These are phyloP conservation scores for Daldinia sp. DNA, from an alignment of 2,329 filamentous ascomycete species.

Conservation along the genomic window DNA sequence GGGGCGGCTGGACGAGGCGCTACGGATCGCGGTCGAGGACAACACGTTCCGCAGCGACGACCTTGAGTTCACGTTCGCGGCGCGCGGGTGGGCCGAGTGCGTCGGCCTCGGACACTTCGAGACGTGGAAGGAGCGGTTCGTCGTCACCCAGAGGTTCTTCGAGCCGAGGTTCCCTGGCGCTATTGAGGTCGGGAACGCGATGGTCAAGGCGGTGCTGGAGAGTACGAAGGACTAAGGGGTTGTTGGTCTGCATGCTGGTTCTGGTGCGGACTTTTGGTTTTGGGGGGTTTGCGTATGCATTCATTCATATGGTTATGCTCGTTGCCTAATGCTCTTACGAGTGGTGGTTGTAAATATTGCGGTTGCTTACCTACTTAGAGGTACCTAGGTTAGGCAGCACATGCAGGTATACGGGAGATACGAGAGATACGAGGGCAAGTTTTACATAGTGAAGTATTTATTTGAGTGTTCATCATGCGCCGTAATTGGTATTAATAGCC, in stretches of 20 bases:
- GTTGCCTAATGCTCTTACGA: neutral
- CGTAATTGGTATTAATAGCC: neutral
- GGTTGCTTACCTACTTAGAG: neutral
- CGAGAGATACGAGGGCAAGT: neutral
- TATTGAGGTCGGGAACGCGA: constrained; percentile 88
- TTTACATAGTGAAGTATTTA: neutral
- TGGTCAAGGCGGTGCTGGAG: constrained; percentile 95
- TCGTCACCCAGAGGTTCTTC: constrained; percentile 91
- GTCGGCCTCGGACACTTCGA: constrained; percentile 93
- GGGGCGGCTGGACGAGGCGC: constrained; percentile 82
- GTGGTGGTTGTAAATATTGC: neutral
- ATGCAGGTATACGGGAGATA: neutral
- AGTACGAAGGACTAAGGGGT: constrained; percentile 66
- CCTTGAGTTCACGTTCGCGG: constrained; percentile 97
- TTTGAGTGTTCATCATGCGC: neutral
- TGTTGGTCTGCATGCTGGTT: neutral
- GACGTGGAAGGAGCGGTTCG: constrained; percentile 90
- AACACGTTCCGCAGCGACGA: constrained; percentile 95
- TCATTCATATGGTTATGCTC: neutral
- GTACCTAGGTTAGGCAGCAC: no score
- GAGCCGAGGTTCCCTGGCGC: constrained; percentile 90
- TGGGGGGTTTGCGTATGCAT: neutral
- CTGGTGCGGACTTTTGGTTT: neutral
- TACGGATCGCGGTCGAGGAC: constrained; percentile 88
- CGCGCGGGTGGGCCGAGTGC: constrained; percentile 93